phyloP scores from a whole-genome alignment of 495 filamentous ascomycete genomes.

The Physcia stellaris region DNA sequence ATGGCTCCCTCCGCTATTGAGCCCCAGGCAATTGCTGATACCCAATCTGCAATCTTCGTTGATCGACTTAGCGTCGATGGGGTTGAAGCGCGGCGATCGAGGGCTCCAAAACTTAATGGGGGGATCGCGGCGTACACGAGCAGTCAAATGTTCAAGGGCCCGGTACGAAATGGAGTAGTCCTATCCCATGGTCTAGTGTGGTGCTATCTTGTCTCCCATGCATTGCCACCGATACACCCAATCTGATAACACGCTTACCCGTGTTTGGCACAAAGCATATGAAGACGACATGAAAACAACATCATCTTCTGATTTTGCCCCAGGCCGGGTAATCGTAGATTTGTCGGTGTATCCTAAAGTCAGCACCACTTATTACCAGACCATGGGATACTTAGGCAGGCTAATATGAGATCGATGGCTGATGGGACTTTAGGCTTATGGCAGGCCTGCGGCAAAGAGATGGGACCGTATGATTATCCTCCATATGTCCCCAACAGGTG shows the following conservation, averaged over 20 bases:
- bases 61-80: slow-evolving; percentile 58
- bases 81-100: slow-evolving; percentile 53
- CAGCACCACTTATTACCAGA: slow-evolving; percentile 1
- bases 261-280: too few species aligned
- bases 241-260: too few species aligned
- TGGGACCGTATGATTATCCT: slow-evolving; percentile 60
- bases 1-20: slow-evolving; percentile 27
- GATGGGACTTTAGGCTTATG: slow-evolving; percentile 26
- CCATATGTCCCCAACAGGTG: background rate
- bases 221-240: too few species aligned
- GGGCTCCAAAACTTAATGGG: slow-evolving; percentile 50
- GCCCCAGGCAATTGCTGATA: slow-evolving; percentile 25
- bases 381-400: too few species aligned
- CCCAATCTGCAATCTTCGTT: slow-evolving; percentile 27
- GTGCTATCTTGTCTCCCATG: too few species aligned
- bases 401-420: background rate
- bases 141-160: slow-evolving; percentile 75
- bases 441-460: slow-evolving; percentile 66
- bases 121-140: slow-evolving; percentile 65
- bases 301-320: too few species aligned
- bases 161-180: too few species aligned
- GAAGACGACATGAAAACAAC: too few species aligned
- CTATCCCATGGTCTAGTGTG: too few species aligned
- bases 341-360: too few species aligned
- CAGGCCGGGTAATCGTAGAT: too few species aligned